Base-by-base conservation (phyloP, 2,329 filamentous ascomycete genomes). In the Xylariaceae sp. region DNA sequence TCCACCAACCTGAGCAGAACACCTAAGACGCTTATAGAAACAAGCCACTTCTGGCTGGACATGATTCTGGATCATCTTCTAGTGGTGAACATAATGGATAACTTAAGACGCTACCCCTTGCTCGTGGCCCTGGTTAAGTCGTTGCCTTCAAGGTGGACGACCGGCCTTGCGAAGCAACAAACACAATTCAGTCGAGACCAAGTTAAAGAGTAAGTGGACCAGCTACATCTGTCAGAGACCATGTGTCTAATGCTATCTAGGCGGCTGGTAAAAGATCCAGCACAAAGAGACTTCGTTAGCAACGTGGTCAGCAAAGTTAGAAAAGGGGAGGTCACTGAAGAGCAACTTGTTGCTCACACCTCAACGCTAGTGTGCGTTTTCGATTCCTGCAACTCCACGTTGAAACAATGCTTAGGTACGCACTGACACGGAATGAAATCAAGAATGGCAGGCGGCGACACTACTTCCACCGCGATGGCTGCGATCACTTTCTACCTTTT, bases 361-460 rank as follows among this genome's bases (percentile, higher is more conserved):
- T 53, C 44, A 14, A 53, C 43, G 11, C 36, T 53, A 9, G 45
- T 38, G 49, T 51, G 18, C 42, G 49, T 27, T 27, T 27, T 7
- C 22, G 4, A n/a, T 27, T 7, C 22, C 22, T 27, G 4, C 22
- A 27, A 27, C 7, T 27, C 22, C 22, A 27, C 7, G 7, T 27
- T 4, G 22, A 27, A 27, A 27, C 22, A 27, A 27, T 27, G 22
- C 4, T 27, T 27, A 27, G 22, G 22, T 27, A 27, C 22, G 22
- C 7, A 27, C 22, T 27, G 22, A 27, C 22, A 27, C 22, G 22
- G 4, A 27, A 27, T 27, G 7, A 4, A 27, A 27, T 27, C 22
- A 36, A 51, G 49, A 6, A 42, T 53, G 12, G 51, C 51, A 1
- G 51, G 51, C 15, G 51, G 47, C 10, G 51, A 53, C 19, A 53